These are phyloP conservation scores for Delphinella strobiligena DNA, from an alignment of 2,329 filamentous ascomycete genomes.

Conservation along the genomic window DNA sequence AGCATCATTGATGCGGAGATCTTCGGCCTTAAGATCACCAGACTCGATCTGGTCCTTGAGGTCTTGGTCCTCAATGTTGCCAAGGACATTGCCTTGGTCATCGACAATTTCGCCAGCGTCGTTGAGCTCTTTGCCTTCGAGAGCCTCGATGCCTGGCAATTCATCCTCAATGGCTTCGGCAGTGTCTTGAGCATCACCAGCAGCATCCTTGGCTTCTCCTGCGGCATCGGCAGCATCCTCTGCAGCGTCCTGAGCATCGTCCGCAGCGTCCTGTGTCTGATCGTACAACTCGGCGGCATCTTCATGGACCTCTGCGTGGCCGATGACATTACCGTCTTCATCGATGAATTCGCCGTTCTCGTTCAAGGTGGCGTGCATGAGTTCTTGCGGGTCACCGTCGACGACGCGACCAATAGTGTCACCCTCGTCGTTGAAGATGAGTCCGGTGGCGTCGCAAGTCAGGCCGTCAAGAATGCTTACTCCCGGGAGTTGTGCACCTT, in stretches of 20 bases:
- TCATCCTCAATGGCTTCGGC: slow-evolving; percentile 32
- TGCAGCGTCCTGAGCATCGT: slow-evolving; percentile 23
- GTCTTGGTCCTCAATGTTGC: slow-evolving; percentile 35
- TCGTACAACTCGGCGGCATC: slow-evolving; percentile 28
- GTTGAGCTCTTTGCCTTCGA: slow-evolving; percentile 40
- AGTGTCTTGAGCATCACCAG: slow-evolving; percentile 17
- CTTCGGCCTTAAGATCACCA: slow-evolving; percentile 31
- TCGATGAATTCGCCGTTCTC: slow-evolving; percentile 44
- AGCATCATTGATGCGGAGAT: slow-evolving; percentile 38
- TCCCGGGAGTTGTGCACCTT: slow-evolving; percentile 27
- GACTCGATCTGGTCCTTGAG: slow-evolving; percentile 25
- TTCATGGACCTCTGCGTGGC: slow-evolving; percentile 37
- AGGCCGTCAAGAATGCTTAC: slow-evolving; percentile 36
- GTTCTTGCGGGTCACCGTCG: slow-evolving; percentile 36
- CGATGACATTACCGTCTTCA: slow-evolving; percentile 41
- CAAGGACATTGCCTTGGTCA: slow-evolving; percentile 37
- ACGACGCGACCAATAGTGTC: slow-evolving; percentile 36
- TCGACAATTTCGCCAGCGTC: slow-evolving; percentile 37
- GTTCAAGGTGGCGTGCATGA: slow-evolving; percentile 38
- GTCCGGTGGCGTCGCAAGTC: slow-evolving; percentile 33
- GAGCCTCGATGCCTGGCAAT: slow-evolving; percentile 39
- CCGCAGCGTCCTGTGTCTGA: slow-evolving; percentile 28
- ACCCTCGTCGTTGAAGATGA: slow-evolving; percentile 39
- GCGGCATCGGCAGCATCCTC: slow-evolving; percentile 20
- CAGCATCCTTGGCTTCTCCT: slow-evolving; percentile 17